Evolutionary conservation across 148 eudicot genomes (phyloP).

Genomic region (Camellia sinensis): DNA sequence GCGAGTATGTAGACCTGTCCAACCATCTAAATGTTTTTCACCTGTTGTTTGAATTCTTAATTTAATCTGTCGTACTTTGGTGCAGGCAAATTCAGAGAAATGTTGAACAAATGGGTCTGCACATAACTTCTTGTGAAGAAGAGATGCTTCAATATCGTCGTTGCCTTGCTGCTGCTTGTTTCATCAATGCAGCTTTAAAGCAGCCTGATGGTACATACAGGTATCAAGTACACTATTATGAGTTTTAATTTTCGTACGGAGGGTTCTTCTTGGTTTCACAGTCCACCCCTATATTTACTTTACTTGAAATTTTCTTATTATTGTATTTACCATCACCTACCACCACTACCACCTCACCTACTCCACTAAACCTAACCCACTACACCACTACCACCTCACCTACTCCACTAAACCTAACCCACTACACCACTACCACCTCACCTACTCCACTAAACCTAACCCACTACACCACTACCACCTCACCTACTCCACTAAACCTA

Average conservation of each 20-base stretch:
- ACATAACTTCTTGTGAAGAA: conserved; percentile 74
- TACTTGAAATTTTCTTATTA: neutral
- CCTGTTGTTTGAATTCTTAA: neutral
- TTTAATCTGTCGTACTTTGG: neutral
- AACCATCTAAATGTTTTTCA: neutral
- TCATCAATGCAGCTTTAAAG: conserved; percentile 79
- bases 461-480: too few species aligned
- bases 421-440: too few species aligned
- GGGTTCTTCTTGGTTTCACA: neutral
- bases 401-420: too few species aligned
- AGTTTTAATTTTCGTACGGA: neutral
- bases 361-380: too few species aligned
- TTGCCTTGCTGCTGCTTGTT: conserved; percentile 91
- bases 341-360: too few species aligned
- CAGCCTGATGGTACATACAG: conserved; percentile 91
- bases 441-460: too few species aligned
- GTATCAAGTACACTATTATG: conserved; percentile 26
- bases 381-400: too few species aligned
- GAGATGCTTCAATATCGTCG: conserved; percentile 73
- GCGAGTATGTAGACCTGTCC: neutral
- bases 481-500: too few species aligned
- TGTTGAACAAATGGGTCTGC: conserved; percentile 83
- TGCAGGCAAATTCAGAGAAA: conserved; percentile 77
- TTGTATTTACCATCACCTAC: too few species aligned
- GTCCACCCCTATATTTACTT: neutral